phyloP scores from a whole-genome alignment of 1,139 yeast genomes.

The Magnusiomyces paraingens region DNA sequence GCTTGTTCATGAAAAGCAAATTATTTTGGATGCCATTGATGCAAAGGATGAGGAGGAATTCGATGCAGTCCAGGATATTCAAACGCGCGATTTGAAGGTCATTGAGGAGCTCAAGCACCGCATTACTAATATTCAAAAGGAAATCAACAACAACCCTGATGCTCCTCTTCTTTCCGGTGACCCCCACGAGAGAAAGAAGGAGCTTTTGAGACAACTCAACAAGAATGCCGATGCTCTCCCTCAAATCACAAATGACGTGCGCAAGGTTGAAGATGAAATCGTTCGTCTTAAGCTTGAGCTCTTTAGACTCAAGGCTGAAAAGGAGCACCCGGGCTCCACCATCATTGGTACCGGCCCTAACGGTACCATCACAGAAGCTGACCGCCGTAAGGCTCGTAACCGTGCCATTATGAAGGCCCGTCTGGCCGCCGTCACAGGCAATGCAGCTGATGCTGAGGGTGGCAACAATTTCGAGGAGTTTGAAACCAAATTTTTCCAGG shows the following conservation, averaged over 20 bases:
- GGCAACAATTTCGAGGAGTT: constrained; percentile 42
- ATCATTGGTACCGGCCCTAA: constrained; percentile 78
- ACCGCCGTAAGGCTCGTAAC: constrained; percentile 69
- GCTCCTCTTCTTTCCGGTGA: constrained; percentile 31
- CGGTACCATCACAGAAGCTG: constrained; percentile 77
- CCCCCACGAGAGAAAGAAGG: constrained; percentile 30
- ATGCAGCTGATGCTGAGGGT: constrained; percentile 39
- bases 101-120: constrained; percentile 59
- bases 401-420: constrained; percentile 72
- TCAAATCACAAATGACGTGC: constrained; percentile 53
- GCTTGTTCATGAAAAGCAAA: constrained; percentile 60
- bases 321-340: constrained; percentile 61
- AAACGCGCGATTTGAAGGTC: constrained; percentile 43
- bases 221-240: constrained; percentile 66
- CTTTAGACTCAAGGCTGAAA: constrained; percentile 47
- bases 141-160: constrained; percentile 36
- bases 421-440: constrained; percentile 90
- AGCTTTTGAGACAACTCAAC: constrained; percentile 47
- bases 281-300: constrained; percentile 61
- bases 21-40: constrained; percentile 65
- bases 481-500: constrained; percentile 53
- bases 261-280: constrained; percentile 58
- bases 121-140: constrained; percentile 50
- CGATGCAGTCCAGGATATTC: constrained; percentile 39
- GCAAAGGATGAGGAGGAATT: constrained; percentile 55